phyloP scores from a whole-genome alignment of 2,329 filamentous ascomycete genomes.

The Colletotrichum sp. region DNA sequence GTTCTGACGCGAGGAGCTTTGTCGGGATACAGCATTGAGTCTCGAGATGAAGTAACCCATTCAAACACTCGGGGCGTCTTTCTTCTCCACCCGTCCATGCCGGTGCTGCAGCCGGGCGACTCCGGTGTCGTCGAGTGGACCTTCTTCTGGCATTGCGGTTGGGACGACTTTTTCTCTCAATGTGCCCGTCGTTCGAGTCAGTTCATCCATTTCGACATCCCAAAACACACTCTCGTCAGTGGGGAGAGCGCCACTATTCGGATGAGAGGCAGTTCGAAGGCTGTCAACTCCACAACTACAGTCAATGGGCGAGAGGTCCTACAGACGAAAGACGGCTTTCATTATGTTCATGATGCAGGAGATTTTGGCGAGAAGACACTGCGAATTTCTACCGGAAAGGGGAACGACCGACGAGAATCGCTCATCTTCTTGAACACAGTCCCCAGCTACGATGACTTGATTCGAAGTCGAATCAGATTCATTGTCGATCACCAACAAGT shows the following conservation, averaged over 20 bases:
- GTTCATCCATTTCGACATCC: not conserved
- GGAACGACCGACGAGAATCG: not conserved
- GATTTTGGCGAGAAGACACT: not conserved
- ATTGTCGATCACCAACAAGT: slow-evolving; percentile 15
- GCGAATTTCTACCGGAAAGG: not conserved
- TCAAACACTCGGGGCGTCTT: slow-evolving; percentile 19
- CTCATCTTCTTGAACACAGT: slow-evolving; percentile 14
- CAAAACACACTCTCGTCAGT: not conserved
- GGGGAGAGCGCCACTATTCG: not conserved
- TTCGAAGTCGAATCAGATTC: slow-evolving; percentile 5
- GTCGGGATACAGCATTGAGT: slow-evolving; percentile 19
- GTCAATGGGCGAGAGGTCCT: not conserved
- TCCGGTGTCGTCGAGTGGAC: slow-evolving; percentile 2
- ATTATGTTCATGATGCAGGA: not conserved
- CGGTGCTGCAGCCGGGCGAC: not conserved
- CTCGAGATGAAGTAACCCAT: slow-evolving; percentile 6
- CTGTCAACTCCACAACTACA: not conserved
- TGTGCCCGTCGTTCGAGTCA: slow-evolving; percentile 1
- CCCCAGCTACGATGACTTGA: not conserved
- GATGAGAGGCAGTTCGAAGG: not conserved
- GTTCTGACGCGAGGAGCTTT: slow-evolving; percentile 10
- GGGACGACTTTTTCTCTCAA: slow-evolving; percentile 11
- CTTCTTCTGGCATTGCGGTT: slow-evolving; percentile 15
- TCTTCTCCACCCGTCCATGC: slow-evolving; percentile 9
- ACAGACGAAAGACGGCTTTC: not conserved